phyloP scores from a whole-genome alignment of 306 rosid species.

The Prosopis cineraria region DNA sequence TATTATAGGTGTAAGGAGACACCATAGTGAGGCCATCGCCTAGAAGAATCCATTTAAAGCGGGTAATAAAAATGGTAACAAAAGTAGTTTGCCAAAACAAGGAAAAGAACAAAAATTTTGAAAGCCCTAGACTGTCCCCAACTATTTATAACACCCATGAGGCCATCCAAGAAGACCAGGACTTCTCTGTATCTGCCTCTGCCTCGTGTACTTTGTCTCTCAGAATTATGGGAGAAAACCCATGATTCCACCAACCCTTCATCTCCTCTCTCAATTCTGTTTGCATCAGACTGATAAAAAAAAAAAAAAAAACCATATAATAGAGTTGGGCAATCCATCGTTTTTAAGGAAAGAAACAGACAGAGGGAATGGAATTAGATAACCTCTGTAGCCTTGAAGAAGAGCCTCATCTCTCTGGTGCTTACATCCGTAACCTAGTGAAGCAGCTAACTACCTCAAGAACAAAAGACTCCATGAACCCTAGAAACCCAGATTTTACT shows the following conservation, averaged over 20 bases:
- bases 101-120: slow-evolving; percentile 52
- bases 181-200: slow-evolving; percentile 42
- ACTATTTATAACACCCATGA: slow-evolving; percentile 66
- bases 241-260: slow-evolving; percentile 52
- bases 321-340: slow-evolving; percentile 36
- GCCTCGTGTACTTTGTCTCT: slow-evolving; percentile 44
- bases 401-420: slow-evolving; percentile 62
- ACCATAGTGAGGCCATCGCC: slow-evolving; percentile 33
- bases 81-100: slow-evolving; percentile 56
- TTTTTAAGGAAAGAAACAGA: slow-evolving; percentile 36
- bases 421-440: slow-evolving; percentile 64
- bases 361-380: slow-evolving; percentile 46
- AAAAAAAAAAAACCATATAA: background rate
- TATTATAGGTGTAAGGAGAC: slow-evolving; percentile 30
- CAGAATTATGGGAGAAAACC: slow-evolving; percentile 42
- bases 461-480: slow-evolving; percentile 51
- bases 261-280: slow-evolving; percentile 32
- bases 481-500: slow-evolving; percentile 32
- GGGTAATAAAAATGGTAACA: slow-evolving; percentile 44
- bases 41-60: slow-evolving; percentile 46
- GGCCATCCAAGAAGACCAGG: slow-evolving; percentile 38
- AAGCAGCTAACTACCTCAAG: slow-evolving; percentile 59
- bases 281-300: slow-evolving; percentile 26
- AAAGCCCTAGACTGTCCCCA: slow-evolving; percentile 61
- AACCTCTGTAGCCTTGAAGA: slow-evolving; percentile 41